These are phyloP conservation scores for Backusella circina DNA, from an alignment of 192 early-diverging fungal species.

Conservation along the genomic window DNA sequence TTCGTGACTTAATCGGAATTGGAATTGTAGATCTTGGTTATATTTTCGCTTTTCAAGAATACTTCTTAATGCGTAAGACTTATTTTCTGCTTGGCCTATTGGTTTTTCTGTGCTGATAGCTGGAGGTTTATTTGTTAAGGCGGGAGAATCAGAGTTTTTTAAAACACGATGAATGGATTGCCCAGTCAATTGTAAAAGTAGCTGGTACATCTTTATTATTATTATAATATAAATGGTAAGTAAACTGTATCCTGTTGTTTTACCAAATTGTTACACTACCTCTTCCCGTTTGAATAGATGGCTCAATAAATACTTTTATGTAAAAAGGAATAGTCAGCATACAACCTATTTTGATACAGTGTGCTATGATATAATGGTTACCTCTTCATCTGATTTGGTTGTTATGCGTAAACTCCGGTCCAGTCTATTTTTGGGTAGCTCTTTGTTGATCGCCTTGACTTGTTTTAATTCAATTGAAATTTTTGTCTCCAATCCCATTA, in stretches of 20 bases:
- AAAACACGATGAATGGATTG: slow-evolving; percentile 85
- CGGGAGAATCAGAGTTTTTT: slow-evolving; percentile 47
- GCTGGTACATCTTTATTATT: slow-evolving; percentile 67
- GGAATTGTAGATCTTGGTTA: slow-evolving; percentile 68
- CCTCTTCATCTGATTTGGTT: slow-evolving; percentile 78
- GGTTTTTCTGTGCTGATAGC: not conserved
- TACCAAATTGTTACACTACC: not conserved
- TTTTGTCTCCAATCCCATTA: slow-evolving; percentile 91
- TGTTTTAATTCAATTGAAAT: slow-evolving; percentile 88
- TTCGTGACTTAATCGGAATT: slow-evolving; percentile 73
- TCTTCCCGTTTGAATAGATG: slow-evolving; percentile 97
- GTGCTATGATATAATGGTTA: slow-evolving; percentile 28
- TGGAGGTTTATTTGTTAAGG: not conserved
- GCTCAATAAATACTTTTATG: slow-evolving; percentile 74
- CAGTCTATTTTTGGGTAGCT: slow-evolving; percentile 81
- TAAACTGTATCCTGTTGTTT: not conserved
- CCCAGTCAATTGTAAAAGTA: slow-evolving; percentile 84
- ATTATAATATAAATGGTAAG: not conserved
- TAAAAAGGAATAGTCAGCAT: not conserved
- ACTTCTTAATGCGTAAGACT: slow-evolving; percentile 50
- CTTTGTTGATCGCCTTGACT: slow-evolving; percentile 80
- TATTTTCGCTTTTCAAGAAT: slow-evolving; percentile 70
- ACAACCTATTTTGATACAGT: not conserved
- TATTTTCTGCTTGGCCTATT: not conserved
- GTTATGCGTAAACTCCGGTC: slow-evolving; percentile 83